A percentile compares a stretch with the other conserved stretches of the same genome.
These are phyloP conservation scores for Straminergon stramineum DNA, from an alignment of 225 moss, liverwort and hornwort genomes.

Conservation along the genomic window DNA sequence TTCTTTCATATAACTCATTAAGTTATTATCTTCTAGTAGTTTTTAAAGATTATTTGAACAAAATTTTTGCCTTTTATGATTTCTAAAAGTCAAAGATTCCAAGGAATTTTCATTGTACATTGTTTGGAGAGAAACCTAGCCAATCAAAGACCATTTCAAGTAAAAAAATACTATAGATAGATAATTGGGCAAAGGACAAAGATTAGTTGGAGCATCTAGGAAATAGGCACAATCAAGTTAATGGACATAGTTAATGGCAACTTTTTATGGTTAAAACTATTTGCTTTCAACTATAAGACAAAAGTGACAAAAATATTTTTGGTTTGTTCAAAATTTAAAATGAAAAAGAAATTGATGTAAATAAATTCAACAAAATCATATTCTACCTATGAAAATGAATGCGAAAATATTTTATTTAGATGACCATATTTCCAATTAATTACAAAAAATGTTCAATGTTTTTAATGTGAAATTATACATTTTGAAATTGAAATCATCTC, in stretches of 20 bases:
- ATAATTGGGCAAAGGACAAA: background rate
- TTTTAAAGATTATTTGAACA: background rate
- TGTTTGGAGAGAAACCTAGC: background rate
- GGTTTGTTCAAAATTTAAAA: background rate
- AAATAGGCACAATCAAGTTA: background rate
- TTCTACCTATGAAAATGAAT: background rate
- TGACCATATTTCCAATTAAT: fast-evolving
- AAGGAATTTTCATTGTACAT: background rate
- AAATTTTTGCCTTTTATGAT: background rate
- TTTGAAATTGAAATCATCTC: background rate
- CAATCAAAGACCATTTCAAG: background rate
- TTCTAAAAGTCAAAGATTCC: background rate
- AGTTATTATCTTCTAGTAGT: background rate
- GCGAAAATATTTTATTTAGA: background rate
- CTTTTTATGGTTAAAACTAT: background rate
- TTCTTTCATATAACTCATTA: background rate
- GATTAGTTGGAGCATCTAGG: too few relatives aligned
- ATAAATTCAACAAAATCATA: background rate
- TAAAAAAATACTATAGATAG: background rate
- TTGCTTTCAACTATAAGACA: background rate
- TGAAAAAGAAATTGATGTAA: background rate
- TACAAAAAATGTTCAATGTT: background rate
- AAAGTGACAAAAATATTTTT: background rate
- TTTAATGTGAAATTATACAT: background rate
- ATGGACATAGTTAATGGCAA: background rate